Conservation (phyloP, 257 asterid genomes). For the Fraxinus anomala region DNA sequence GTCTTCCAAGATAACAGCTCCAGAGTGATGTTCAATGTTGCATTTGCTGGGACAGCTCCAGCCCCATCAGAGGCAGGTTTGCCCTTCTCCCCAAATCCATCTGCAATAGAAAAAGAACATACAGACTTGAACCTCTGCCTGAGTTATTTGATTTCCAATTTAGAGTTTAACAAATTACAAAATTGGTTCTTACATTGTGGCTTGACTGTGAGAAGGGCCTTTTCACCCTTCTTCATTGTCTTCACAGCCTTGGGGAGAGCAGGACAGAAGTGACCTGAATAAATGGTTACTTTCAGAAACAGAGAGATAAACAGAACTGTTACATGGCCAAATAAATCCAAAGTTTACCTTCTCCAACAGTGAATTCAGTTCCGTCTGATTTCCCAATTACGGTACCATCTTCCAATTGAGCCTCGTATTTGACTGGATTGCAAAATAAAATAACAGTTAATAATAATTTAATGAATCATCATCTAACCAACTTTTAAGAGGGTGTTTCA, state of each 20-base stretch:
- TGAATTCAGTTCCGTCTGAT: slow-evolving; percentile 52
- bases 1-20: slow-evolving; percentile 71
- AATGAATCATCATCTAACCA: not conserved
- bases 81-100: slow-evolving; percentile 77
- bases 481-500: not conserved
- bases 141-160: not conserved
- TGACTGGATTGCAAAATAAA: slow-evolving; percentile 37
- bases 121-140: not conserved
- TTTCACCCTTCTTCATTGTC: slow-evolving; percentile 79
- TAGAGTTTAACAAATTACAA: no score
- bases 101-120: slow-evolving; percentile 26
- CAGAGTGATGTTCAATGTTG: slow-evolving; percentile 43
- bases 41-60: slow-evolving; percentile 59
- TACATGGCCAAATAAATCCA: not conserved
- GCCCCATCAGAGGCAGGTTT: slow-evolving; percentile 51
- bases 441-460: slow-evolving; percentile 10
- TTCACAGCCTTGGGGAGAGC: slow-evolving; percentile 66
- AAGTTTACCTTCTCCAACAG: slow-evolving; percentile 47
- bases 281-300: slow-evolving; percentile 2
- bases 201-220: slow-evolving; percentile 59
- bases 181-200: slow-evolving; percentile 60
- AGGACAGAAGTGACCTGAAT: slow-evolving; percentile 64
- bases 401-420: slow-evolving; percentile 56
- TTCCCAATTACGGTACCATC: slow-evolving; percentile 55
- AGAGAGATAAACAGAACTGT: not conserved